Percentiles rank a stretch among this genome's conserved stretches.
These are phyloP conservation scores for Fusarium coffeatum DNA, from an alignment of 2,329 filamentous ascomycete species.

Conservation along the genomic window DNA sequence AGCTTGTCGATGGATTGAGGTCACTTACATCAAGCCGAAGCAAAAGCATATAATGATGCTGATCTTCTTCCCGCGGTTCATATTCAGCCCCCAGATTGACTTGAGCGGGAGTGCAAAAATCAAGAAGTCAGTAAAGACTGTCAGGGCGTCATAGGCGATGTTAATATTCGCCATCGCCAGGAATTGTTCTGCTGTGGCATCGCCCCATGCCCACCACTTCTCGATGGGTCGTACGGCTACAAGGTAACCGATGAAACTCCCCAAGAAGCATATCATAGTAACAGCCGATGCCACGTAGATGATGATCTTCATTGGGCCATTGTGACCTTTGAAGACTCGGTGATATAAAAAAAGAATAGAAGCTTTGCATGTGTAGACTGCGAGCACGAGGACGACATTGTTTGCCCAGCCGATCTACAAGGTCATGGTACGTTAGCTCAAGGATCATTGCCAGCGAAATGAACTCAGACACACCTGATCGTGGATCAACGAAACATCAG, in stretches of 20 bases:
- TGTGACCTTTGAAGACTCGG: conserved; percentile 12
- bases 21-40: conserved; percentile 10
- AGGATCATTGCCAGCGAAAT: accelerated
- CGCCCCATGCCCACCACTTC: conserved; percentile 23
- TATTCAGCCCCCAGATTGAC: conserved; percentile 10
- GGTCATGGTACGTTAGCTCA: neutral
- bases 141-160: conserved; percentile 14
- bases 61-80: conserved; percentile 14
- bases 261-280: conserved; percentile 6
- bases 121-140: conserved; percentile 12
- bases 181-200: conserved; percentile 12
- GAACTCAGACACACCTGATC: neutral
- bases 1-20: too few species aligned
- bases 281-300: conserved; percentile 3
- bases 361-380: conserved; percentile 6
- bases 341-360: conserved; percentile 15
- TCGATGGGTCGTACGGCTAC: conserved; percentile 1
- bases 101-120: conserved; percentile 15
- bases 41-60: conserved; percentile 11
- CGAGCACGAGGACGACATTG: conserved; percentile 10
- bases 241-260: conserved; percentile 8
- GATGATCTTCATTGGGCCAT: conserved; percentile 3
- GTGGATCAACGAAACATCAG: conserved; percentile 4
- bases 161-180: conserved; percentile 9
- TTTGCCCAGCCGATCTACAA: conserved; percentile 9